Conservation (phyloP, 2,329 filamentous ascomycete genomes). For the Apiospora phragmitis region DNA sequence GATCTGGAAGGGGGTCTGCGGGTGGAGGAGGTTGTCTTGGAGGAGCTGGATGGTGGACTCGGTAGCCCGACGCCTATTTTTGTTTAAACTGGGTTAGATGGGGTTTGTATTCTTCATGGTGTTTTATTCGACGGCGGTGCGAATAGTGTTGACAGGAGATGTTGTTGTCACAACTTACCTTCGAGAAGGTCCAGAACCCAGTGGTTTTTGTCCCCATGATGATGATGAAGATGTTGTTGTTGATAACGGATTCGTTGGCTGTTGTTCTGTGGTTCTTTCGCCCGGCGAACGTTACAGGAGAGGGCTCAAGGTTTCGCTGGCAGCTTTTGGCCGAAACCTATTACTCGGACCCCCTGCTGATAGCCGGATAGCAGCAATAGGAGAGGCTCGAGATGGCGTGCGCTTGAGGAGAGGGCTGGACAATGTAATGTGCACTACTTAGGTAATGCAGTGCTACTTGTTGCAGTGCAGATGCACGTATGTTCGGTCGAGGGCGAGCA, state of each 20-base stretch:
- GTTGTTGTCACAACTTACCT: slow-evolving; percentile 22
- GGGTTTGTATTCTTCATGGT: not conserved
- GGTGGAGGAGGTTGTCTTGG: slow-evolving; percentile 48
- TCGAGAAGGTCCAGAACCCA: slow-evolving; percentile 29
- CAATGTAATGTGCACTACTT: not conserved
- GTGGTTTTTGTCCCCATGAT: slow-evolving; percentile 19
- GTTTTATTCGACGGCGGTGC: not conserved
- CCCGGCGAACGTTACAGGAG: not conserved
- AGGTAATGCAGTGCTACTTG: slow-evolving; percentile 2
- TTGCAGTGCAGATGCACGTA: not conserved
- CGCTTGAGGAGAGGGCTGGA: not conserved
- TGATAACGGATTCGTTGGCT: not conserved
- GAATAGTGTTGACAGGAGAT: not conserved
- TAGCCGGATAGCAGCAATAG: not conserved
- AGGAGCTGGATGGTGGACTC: slow-evolving; percentile 45
- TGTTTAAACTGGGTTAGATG: not conserved
- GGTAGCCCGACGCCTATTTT: slow-evolving; percentile 37
- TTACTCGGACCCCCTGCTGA: not conserved
- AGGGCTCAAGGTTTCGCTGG: not conserved
- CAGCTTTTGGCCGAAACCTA: not conserved
- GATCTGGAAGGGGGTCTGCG: slow-evolving; percentile 45
- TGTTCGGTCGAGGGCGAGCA: not conserved
- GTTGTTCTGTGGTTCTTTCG: not conserved
- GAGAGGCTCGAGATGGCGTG: not conserved
- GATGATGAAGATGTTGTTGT: slow-evolving; percentile 12